These are phyloP conservation scores for Tripidium arundinaceum DNA, from an alignment of 202 grass and related monocot genomes.

Conservation along the genomic window DNA sequence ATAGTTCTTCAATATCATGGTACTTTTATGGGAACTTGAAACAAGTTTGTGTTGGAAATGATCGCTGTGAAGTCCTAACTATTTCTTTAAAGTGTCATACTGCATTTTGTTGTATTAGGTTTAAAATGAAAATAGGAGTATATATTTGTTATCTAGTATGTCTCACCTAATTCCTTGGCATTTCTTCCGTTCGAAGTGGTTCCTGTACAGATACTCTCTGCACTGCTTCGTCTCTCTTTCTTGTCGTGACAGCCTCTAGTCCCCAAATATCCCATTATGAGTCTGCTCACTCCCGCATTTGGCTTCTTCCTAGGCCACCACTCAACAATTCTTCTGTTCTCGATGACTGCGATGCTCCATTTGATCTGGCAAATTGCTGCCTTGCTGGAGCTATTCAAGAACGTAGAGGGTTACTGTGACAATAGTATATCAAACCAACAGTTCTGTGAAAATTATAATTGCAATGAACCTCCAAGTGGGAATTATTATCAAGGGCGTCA, in stretches of 20 bases:
- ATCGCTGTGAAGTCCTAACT: neutral
- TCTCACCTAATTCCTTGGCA: neutral
- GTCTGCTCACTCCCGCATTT: neutral
- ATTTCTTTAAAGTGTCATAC: neutral
- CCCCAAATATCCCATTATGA: neutral
- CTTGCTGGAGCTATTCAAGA: neutral
- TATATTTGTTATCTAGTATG: neutral
- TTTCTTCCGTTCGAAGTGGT: neutral
- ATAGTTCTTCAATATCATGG: neutral
- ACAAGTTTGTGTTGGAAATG: constrained; percentile 15
- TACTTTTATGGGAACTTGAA: constrained; percentile 14
- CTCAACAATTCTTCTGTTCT: neutral
- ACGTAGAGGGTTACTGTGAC: neutral
- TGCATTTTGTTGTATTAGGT: neutral
- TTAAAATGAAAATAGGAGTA: neutral
- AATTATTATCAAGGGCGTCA: neutral
- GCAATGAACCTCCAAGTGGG: neutral
- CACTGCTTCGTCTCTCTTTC: neutral
- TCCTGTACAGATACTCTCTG: neutral
- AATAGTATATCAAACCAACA: neutral
- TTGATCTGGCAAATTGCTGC: neutral
- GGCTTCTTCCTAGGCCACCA: neutral
- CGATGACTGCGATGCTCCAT: neutral
- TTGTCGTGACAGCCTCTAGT: neutral
- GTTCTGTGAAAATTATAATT: neutral